Base-by-base conservation (phyloP, 2,329 filamentous ascomycete species). In the Tolypocladium pustulatum region DNA sequence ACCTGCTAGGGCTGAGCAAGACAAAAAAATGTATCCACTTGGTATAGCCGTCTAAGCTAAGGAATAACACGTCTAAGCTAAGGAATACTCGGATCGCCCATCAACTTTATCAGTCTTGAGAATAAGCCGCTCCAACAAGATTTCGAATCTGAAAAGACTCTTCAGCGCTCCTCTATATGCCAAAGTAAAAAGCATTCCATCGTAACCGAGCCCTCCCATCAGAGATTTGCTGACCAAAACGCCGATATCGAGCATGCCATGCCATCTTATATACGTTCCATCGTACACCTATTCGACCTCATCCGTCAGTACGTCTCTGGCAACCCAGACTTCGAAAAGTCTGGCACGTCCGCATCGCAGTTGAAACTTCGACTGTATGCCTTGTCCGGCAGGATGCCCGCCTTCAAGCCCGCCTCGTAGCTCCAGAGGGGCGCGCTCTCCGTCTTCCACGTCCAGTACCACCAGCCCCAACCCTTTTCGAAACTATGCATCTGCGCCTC, bases 391-490 rank as follows among this genome's bases (percentile, higher is more conserved):
- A 99, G 72, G 54, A 93, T 90, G 0, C 90, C 90, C 1, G 88
- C 88, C 57, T 81, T 81, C 62, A 92, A 77, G 0, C 91, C 92
- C 63, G 85, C 79, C 73, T 92, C 86, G 77, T 94, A 96, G 71
- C 91, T 96, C 94, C 94, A 99, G 75, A 97, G 91, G 60, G 86
- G 79, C 55, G 89, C 86, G 63, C 75, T 80, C 77, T 97, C 93
- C 36, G 93, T 96, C 74, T 91, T 84, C 93, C 94, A 96, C 38
- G 92, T 97, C 94, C 94, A 99, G 75, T 99, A 99, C 76, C 96
- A 97, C 94, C 94, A 99, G 55, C 94, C 94, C 87, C 89, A 94
- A 7, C 90, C 91, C 62, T 87, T 86, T 73, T 97, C 93, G 69
- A 97, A 99, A 60, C 87, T 90, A 66, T 87, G 81, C 90, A 99